Evolutionary conservation across 495 filamentous ascomycete genomes (phyloP).

Genomic region (Podospora bellae-mahoneyi): DNA sequence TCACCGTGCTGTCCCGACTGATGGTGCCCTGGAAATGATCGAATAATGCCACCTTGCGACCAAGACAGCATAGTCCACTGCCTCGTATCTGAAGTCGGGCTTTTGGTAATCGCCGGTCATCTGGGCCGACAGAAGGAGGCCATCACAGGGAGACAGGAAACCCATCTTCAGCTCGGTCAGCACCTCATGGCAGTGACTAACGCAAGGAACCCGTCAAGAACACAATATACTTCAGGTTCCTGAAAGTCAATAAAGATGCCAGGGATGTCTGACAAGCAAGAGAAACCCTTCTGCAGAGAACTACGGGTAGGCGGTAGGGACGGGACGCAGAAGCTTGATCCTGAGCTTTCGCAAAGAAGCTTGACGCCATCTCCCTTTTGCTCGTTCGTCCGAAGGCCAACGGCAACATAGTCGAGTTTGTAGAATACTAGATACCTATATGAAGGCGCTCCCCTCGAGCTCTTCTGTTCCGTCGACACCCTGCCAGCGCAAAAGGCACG

Average conservation of each 20-base stretch:
- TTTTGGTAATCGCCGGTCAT: background rate
- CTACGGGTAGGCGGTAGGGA: background rate
- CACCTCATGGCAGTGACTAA: background rate
- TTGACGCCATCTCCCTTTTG: background rate
- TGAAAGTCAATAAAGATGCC: background rate
- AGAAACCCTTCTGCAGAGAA: background rate
- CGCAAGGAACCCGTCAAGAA: background rate
- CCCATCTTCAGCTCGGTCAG: too few relatives aligned
- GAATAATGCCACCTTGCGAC: background rate
- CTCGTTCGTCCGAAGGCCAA: background rate
- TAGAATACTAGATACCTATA: too few relatives aligned
- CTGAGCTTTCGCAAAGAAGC: background rate
- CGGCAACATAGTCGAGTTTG: background rate
- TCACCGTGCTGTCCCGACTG: background rate
- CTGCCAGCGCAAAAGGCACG: too few relatives aligned
- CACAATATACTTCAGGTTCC: background rate
- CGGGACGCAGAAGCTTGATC: background rate
- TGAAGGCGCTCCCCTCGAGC: background rate
- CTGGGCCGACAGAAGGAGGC: too few relatives aligned
- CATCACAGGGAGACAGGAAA: too few relatives aligned
- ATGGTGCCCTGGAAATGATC: background rate
- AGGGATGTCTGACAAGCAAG: background rate
- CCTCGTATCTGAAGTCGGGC: background rate
- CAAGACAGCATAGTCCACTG: background rate
- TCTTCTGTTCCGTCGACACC: too few relatives aligned